Evolutionary conservation across 2,329 filamentous ascomycete genomes (phyloP), one percentile per base, ranked within the genome.

Genomic region (Hymenoscyphus repandus): DNA sequence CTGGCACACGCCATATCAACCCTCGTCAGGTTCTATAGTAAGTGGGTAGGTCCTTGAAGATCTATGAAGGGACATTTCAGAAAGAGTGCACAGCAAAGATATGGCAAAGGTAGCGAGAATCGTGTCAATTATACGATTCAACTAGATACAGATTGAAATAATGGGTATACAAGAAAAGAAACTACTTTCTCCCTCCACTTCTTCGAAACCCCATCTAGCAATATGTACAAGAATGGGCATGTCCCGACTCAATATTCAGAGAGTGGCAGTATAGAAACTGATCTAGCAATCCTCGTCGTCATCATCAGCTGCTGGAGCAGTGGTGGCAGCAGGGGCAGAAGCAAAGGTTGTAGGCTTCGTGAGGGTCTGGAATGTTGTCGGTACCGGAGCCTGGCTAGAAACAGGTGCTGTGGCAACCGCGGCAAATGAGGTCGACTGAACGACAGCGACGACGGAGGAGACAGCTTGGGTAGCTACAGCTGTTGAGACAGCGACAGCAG

Each of bases 361-460:
- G 13, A 41, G 15, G 27, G 45, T 51, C 18, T 41, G 34, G 27
- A 49, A 40, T n/a, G 52, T 49, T 27, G 48, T 46, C 43, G 51
- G n/a, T n/a, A n/a, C n/a, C n/a, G n/a, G n/a, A n/a, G n/a, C n/a
- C n/a, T n/a, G 46, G 22, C 18, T 30, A 50, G 40, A 30, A 27
- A 30, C 20, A 5, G 47, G 20, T 10, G 17, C 36, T 22, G 50
- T 34, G 9, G 39, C 20, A 15, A 32, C 49, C 32, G 41, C 39
- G n/a, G 40, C 43, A 4, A 38, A 18, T 13, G 36, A n/a, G n/a
- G 49, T 27, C n/a, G 51, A 15, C 7, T 15, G n/a, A n/a, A 32
- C 11, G 32, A 37, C 10, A 9, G 50, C 15, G 5, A 15, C 38
- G 6, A 32, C 17, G n/a, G 32, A 34, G 2, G 53, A 17, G 34